phyloP scores from a whole-genome alignment of 148 eudicot species.

The Heliosperma pusillum region DNA sequence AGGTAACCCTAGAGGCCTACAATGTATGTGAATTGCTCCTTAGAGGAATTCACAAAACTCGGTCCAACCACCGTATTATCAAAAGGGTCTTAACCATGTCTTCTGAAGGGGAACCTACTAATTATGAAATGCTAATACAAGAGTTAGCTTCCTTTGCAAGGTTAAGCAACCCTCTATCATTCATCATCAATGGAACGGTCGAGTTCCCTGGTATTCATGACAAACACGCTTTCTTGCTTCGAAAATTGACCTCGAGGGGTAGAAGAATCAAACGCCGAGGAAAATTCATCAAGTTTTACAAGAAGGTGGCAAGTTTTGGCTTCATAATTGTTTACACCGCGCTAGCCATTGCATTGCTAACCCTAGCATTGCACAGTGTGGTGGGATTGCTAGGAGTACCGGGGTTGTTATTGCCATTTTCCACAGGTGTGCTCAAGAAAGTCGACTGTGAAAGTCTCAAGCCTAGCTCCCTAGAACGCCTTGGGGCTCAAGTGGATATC shows the following conservation, averaged over 20 bases:
- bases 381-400: too few species aligned
- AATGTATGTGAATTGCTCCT: slow-evolving; percentile 51
- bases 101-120: not conserved
- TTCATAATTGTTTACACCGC: slow-evolving; percentile 25
- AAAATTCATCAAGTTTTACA: slow-evolving; percentile 34
- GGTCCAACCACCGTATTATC: slow-evolving; percentile 35
- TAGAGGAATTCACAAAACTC: slow-evolving; percentile 40
- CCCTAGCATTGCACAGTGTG: slow-evolving; percentile 31
- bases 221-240: slow-evolving; percentile 28
- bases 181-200: not conserved
- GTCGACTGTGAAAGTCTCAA: slow-evolving; percentile 17
- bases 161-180: slow-evolving; percentile 42
- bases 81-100: slow-evolving; percentile 31
- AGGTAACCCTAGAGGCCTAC: slow-evolving; percentile 47
- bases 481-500: slow-evolving; percentile 46
- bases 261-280: slow-evolving; percentile 34
- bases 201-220: slow-evolving; percentile 35
- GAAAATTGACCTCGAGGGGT: slow-evolving; percentile 34
- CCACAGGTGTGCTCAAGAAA: slow-evolving; percentile 9
- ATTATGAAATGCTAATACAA: slow-evolving; percentile 14
- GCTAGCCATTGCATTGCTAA: slow-evolving; percentile 34
- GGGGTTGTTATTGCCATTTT: slow-evolving; percentile 15
- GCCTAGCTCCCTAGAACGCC: slow-evolving; percentile 21
- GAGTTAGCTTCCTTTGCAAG: slow-evolving; percentile 41
- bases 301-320: slow-evolving; percentile 29